Percentiles rank a stretch among this genome's conserved stretches.
Evolutionary conservation across 2,329 filamentous ascomycete species (phyloP).

Genomic region (Cladosporium colombiae): DNA sequence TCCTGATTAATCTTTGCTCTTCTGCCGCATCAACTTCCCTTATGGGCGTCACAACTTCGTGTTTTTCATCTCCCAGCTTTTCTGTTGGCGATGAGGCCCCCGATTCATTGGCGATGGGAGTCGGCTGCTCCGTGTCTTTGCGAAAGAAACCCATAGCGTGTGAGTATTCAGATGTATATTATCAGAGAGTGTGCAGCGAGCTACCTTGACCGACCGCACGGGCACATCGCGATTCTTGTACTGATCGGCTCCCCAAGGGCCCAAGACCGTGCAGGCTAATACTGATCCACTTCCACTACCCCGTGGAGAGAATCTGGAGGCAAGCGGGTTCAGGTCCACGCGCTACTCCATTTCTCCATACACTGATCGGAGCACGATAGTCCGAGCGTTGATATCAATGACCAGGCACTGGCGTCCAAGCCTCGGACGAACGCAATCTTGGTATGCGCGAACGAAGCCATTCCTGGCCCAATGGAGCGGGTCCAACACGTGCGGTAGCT

Average conservation of each 20-base stretch:
- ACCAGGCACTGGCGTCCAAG: not conserved
- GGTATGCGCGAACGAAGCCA: conserved; percentile 4
- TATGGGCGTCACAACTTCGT: not conserved
- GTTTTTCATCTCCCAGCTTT: conserved; percentile 4
- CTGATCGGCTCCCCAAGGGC: conserved; percentile 1
- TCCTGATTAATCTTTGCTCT: conserved; percentile 13
- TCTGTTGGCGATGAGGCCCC: not conserved
- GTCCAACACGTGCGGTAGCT: conserved; percentile 9
- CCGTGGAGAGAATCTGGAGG: conserved; percentile 14
- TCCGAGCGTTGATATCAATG: conserved; percentile 4
- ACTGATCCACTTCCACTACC: conserved; percentile 8
- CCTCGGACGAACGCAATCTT: conserved; percentile 19
- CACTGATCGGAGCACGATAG: conserved; percentile 2
- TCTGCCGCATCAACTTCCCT: conserved; percentile 3
- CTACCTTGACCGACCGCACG: too few relatives aligned
- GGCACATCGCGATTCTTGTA: not conserved
- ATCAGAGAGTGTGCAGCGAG: not conserved
- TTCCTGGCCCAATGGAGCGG: conserved; percentile 5
- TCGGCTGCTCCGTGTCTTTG: conserved; percentile 5
- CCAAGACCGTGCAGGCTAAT: conserved; percentile 7
- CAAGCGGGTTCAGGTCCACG: not conserved
- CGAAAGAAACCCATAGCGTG: conserved; percentile 6
- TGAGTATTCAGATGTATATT: not conserved
- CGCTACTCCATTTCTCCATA: not conserved
- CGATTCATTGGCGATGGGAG: not conserved